Conservation (phyloP, 352 stramenopile genomes). For the Phytophthora melonis region DNA sequence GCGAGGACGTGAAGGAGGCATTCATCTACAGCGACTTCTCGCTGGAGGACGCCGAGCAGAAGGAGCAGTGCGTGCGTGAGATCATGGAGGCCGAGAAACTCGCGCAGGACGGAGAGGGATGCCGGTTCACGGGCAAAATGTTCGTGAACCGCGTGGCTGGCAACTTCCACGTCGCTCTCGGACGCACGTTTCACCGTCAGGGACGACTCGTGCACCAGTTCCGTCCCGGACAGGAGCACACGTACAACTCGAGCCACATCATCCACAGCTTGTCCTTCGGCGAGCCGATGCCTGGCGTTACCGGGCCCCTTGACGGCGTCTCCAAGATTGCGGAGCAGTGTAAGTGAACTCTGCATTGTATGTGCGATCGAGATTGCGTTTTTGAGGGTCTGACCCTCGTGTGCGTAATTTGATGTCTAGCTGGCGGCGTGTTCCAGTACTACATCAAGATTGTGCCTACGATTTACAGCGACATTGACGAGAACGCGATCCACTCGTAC, state of each 20-base stretch:
- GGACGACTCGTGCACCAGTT: conserved; percentile 87
- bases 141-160: conserved; percentile 86
- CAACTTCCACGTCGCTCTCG: conserved; percentile 88
- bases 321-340: conserved; percentile 55
- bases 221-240: conserved; percentile 74
- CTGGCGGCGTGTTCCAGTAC: conserved; percentile 86
- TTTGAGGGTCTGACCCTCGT: conserved; percentile 10
- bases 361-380: background rate
- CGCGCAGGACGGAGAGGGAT: conserved; percentile 83
- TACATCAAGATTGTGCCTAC: conserved; percentile 91
- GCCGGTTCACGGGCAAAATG: conserved; percentile 84
- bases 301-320: conserved; percentile 64
- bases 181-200: conserved; percentile 83
- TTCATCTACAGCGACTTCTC: conserved; percentile 79
- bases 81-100: conserved; percentile 67
- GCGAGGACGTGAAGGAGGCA: conserved; percentile 85
- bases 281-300: conserved; percentile 49
- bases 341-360: conserved; percentile 25
- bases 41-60: conserved; percentile 79
- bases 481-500: conserved; percentile 71
- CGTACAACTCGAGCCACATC: conserved; percentile 84
- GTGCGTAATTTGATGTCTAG: conserved; percentile 37
- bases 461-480: conserved; percentile 83
- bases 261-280: conserved; percentile 86
- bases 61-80: conserved; percentile 85